Evolutionary conservation across 805 yeast genomes (phyloP).

Genomic region (Pichia phayaonensis): DNA sequence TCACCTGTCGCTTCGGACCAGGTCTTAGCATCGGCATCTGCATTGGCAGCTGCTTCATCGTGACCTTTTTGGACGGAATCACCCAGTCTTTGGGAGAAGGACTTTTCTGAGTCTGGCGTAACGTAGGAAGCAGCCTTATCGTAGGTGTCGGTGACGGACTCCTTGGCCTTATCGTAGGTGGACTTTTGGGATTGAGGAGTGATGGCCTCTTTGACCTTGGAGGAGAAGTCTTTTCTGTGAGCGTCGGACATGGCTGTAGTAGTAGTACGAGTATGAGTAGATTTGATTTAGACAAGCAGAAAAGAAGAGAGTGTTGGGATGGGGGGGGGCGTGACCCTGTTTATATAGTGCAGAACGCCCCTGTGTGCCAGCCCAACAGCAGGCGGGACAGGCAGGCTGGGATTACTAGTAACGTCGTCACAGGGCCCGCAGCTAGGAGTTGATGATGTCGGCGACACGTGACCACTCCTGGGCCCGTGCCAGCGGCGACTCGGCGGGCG

Average conservation of each 20-base stretch:
- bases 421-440: no score
- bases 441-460: not conserved
- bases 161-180: slow-evolving; percentile 62
- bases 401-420: no score
- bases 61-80: slow-evolving; percentile 38
- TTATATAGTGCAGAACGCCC: not conserved
- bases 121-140: slow-evolving; percentile 56
- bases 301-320: no score
- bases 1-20: slow-evolving; percentile 38
- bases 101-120: slow-evolving; percentile 64
- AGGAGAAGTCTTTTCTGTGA: slow-evolving; percentile 68
- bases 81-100: slow-evolving; percentile 51
- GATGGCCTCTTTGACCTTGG: slow-evolving; percentile 58
- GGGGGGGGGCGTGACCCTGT: not conserved
- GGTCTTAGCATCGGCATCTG: slow-evolving; percentile 33
- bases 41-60: slow-evolving; percentile 18
- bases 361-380: no score
- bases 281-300: not conserved
- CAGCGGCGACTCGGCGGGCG: not conserved
- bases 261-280: slow-evolving; percentile 1
- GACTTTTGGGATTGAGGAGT: slow-evolving; percentile 72
- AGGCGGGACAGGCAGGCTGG: no score
- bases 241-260: slow-evolving; percentile 20
- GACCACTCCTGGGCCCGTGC: not conserved
- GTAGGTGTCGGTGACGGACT: slow-evolving; percentile 53